Base-by-base conservation (phyloP, 192 early-diverging fungal genomes). In the Spizellomyces sp. region DNA sequence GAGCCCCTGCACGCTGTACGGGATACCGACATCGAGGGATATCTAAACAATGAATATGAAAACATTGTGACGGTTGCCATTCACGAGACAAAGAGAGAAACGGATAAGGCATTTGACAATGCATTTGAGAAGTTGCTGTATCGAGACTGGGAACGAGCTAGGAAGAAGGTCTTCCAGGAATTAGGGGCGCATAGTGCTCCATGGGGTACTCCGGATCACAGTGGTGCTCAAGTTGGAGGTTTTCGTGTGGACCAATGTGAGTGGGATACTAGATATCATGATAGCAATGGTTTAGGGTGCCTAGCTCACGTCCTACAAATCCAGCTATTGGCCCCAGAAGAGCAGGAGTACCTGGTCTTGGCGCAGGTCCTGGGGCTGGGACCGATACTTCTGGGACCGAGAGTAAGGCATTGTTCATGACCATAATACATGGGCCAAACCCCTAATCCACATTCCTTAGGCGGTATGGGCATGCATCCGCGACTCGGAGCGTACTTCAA, bases 21-120 rank as follows among this genome's bases (percentile, higher is more conserved):
- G 61, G 95, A 97, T 66, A 92, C 90, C 21, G 93, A 95, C 67
- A 86, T 95, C 36, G 92, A 96, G 48, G 87, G 81, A 41, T 95
- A 87, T 67, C 69, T 98, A 75, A 61, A 73, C 42, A 84, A 91
- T 68, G 87, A 90, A 66, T 90, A 92, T 58, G 89, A 94, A 74
- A 90, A 88, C 66, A 86, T 89, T 36, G 89, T 96, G 64, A 71
- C 92, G 54, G 80, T 75, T 44, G 90, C 94, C 0, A 88, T 98
- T 55, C 87, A 95, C 69, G 74, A 74, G 57, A 58, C 43, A n/a
- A 75, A 75, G 73, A 43, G 17, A 64, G 67, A 80, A 67, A 90
- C 94, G 15, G 70, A 83, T 45, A 73, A 85, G 44, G 92, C 93
- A 62, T 92, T 88, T 78, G 86, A 92, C 57, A 76, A 79, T 22